Base-by-base conservation (phyloP, 2,329 filamentous ascomycete genomes). In the Pezicula carpinea region DNA sequence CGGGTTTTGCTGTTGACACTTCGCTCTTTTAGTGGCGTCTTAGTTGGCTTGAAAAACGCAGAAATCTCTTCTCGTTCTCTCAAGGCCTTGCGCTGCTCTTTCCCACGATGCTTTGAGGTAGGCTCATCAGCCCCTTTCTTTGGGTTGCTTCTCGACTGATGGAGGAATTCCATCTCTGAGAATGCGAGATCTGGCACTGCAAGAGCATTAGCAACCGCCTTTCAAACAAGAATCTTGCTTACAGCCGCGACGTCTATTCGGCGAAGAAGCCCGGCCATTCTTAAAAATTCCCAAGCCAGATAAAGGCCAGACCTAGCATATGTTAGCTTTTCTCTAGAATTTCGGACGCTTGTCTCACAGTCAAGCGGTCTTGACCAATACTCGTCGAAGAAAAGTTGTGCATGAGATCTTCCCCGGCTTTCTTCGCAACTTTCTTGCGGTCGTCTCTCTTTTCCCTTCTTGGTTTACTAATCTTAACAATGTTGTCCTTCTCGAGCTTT, bases 341-440 rank as follows among this genome's bases (percentile, higher is more conserved):
- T 35, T 35, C 43, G 19, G 7, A 22, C 5, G 23, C 6, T 10
- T 22, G 22, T n/a, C 69, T 56, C 59, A 80, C 78, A 14, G 77
- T 80, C 44, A 81, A 64, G 8, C 76, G 71, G n/a, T 70, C 65
- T 41, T 70, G 69, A 10, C 71, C 62, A 35, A 85, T 71, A 43
- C 74, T 74, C 3, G 71, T 62, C 1, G 81, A 82, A 11, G 66
- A 66, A 51, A 85, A 86, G 17, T 74, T 74, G 6, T 70, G 63
- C 62, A 82, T 74, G 6, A 83, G 66, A 34, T 76, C 72, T 44
- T 69, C 69, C 13, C 59, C 53, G 10, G 52, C 51, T 47, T 52
- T 59, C 35, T 51, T 62, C 22, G 48, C 50, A 19, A 50, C 44
- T 45, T 53, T 61, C 26, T 41, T 46, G 6, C 39, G 46, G 19